Conservation (phyloP, 1,139 yeast genomes). For the Lodderomyces metapsilosis region DNA sequence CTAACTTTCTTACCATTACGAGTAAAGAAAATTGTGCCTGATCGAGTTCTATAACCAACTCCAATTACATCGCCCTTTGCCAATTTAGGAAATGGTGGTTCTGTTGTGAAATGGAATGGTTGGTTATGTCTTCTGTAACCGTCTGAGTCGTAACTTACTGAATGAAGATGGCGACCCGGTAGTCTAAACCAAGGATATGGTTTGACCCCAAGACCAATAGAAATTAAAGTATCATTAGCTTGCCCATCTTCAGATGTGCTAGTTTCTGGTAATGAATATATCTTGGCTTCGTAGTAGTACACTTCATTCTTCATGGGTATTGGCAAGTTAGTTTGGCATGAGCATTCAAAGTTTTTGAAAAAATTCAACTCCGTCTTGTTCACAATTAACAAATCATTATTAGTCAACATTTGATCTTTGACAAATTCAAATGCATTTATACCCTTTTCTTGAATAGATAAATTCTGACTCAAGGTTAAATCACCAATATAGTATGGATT, state of each 20-base stretch:
- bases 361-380: slow-evolving; percentile 80
- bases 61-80: slow-evolving; percentile 67
- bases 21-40: slow-evolving; percentile 67
- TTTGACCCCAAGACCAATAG: slow-evolving; percentile 47
- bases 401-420: slow-evolving; percentile 62
- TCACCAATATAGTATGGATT: slow-evolving; percentile 55
- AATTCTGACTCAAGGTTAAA: slow-evolving; percentile 48
- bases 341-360: slow-evolving; percentile 66
- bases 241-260: slow-evolving; percentile 18
- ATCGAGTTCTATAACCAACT: slow-evolving; percentile 58
- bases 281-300: slow-evolving; percentile 85
- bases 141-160: slow-evolving; percentile 51
- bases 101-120: slow-evolving; percentile 40
- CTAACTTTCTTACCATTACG: slow-evolving; percentile 67
- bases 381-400: slow-evolving; percentile 59
- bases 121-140: slow-evolving; percentile 53
- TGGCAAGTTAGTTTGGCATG: slow-evolving; percentile 83
- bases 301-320: slow-evolving; percentile 84
- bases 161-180: slow-evolving; percentile 55
- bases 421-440: slow-evolving; percentile 90
- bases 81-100: slow-evolving; percentile 46
- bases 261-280: slow-evolving; percentile 44
- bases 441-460: slow-evolving; percentile 86
- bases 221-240: slow-evolving; percentile 44
- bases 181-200: slow-evolving; percentile 62